A percentile compares a stretch with the other conserved stretches of the same genome.
These are phyloP conservation scores for Solanum raphanifolium DNA, from an alignment of 257 asterid genomes.

Conservation along the genomic window DNA sequence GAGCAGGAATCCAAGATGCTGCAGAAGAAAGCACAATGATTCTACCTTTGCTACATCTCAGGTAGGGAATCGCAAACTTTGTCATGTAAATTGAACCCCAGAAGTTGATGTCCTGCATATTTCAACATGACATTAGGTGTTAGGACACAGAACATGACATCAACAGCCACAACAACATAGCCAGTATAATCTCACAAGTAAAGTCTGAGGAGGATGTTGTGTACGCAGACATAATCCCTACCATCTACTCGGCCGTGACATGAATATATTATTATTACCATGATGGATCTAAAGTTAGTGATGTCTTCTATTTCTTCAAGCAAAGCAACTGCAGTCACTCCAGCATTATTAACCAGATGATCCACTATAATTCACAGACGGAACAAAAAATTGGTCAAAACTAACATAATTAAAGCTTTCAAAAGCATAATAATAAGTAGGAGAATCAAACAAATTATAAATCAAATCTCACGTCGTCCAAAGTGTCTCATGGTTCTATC, in stretches of 20 bases:
- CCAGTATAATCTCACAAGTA: neutral
- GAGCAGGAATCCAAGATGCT: slow-evolving; percentile 60
- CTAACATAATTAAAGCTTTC: neutral
- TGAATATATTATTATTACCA: slow-evolving; percentile 18
- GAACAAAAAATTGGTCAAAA: too few species aligned
- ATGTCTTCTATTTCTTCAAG: slow-evolving; percentile 48
- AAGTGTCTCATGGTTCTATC: slow-evolving; percentile 45
- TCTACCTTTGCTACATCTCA: slow-evolving; percentile 48
- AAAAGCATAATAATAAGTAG: neutral
- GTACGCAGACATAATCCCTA: neutral
- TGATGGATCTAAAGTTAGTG: slow-evolving; percentile 27
- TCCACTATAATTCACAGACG: slow-evolving; percentile 29
- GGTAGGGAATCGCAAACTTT: slow-evolving; percentile 38
- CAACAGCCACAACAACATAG: neutral
- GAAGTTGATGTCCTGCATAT: slow-evolving; percentile 56
- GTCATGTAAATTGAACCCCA: slow-evolving; percentile 72
- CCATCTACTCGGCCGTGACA: neutral
- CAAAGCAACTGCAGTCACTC: slow-evolving; percentile 35
- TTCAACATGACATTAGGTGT: neutral
- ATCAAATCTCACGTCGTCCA: slow-evolving; percentile 32
- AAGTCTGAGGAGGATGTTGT: neutral
- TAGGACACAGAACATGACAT: neutral
- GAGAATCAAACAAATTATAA: neutral
- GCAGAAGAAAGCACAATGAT: slow-evolving; percentile 56
- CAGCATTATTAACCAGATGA: slow-evolving; percentile 69